phyloP scores from a whole-genome alignment of 1,284 basidiomycete species.

The Peniophora sp. region DNA sequence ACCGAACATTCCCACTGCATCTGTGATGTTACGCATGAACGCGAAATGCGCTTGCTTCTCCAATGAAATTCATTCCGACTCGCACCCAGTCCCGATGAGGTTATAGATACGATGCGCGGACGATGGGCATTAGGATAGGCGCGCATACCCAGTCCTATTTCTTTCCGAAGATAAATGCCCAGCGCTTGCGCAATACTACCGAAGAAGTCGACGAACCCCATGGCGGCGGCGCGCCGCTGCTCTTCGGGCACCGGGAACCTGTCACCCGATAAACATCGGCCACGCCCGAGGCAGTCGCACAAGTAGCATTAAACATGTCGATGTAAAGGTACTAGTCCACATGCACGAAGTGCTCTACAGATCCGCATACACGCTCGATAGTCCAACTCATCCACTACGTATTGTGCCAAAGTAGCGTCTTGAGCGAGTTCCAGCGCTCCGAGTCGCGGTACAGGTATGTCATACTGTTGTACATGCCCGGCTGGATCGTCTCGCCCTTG shows the following conservation, averaged over 20 bases:
- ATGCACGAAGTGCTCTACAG: no score
- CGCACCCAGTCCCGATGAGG: no score
- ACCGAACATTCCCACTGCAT: constrained; percentile 14
- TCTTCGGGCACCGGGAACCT: no score
- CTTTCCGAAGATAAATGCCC: constrained; percentile 25
- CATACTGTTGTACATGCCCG: constrained; percentile 88
- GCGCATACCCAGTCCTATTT: constrained; percentile 47
- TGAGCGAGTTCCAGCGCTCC: constrained; percentile 62
- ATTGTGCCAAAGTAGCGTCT: constrained; percentile 76
- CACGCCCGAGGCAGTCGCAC: no score
- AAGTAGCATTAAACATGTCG: no score
- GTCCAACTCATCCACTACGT: constrained; percentile 27
- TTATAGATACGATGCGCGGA: no score
- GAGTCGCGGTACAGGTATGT: constrained; percentile 77
- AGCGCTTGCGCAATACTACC: no score
- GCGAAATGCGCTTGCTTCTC: constrained; percentile 9
- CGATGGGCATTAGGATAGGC: constrained; percentile 24
- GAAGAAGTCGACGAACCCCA: no score
- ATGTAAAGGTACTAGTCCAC: no score
- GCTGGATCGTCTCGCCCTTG: constrained; percentile 81
- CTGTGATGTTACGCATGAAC: constrained; percentile 15
- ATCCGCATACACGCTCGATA: no score
- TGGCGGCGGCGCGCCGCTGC: no score
- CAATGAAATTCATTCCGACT: constrained; percentile 5
- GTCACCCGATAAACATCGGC: no score